Base-by-base conservation (phyloP, 1,139 yeast genomes). In the Blastobotrys buckinghamii region DNA sequence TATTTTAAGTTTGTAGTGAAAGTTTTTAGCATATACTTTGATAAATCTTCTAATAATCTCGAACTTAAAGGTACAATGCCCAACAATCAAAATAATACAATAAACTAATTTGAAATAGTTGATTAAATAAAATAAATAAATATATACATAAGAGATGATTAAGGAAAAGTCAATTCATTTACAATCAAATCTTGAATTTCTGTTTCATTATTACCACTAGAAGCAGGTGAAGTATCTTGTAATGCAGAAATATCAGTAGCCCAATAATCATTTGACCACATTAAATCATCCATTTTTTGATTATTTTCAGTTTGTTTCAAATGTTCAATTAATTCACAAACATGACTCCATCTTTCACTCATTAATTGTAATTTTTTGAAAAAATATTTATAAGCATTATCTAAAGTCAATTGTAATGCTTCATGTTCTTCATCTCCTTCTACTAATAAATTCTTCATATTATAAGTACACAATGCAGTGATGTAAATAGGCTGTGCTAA, bases 341-440 rank as follows among this genome's bases (percentile, higher is more conserved):
- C 32, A 29, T 29, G 32, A 13, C 10, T 6, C 32, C 32, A 29
- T 29, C 32, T 10, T 12, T 12, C 32, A 29, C 32, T 29, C 32
- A 29, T 29, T 12, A 12, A 29, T 29, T 12, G 3, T 10, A 29
- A 13, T 6, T 29, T 3, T 13, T 13, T 29, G 4, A 6, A 12
- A 13, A 29, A 29, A 29, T 12, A 65, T 15, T 59, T 57, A 19
- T 34, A 34, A 5, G 38, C 3, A 7, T 5, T 34, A 3, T 34
- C 38, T 9, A 34, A 27, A n/a, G 30, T 20, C 33, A 39, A 20
- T 10, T 17, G 34, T 15, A 39, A 24, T 5, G 33, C 33, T 40
- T 42, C 45, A 20, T 42, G 39, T 20, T 42, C 32, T 29, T 42
- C 32, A 16, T 19, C 10, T 32, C 12, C 34, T 12, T 13, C 33